Base-by-base conservation (phyloP, 83 land plant genomes). In the Isoetes engelmannii region DNA sequence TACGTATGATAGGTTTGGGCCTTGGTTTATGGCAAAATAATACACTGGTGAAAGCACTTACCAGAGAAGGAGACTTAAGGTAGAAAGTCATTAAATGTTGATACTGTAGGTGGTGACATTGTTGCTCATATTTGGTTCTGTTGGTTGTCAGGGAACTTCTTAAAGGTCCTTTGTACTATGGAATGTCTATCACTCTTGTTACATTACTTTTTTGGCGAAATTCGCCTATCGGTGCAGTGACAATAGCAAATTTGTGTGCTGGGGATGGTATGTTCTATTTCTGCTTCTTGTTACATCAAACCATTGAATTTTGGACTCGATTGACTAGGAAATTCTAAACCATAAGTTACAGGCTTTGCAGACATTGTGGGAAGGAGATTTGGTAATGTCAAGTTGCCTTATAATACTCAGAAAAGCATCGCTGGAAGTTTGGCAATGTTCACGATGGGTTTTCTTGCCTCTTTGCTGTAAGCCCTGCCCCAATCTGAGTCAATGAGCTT, bases 81-180 rank as follows among this genome's bases (percentile, higher is more conserved):
- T 94, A 69, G 48, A n/a, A 60, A 58, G 53, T 13, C 48, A 53
- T 13, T 9, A 72, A 15, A 5, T 42, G 10, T 37, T 5, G 7
- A 19, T 50, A 5, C 42, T 44, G 10, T 4, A n/a, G 10, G 41
- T 43, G 28, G 51, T 3, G 10, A 48, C 47, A 46, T 69, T 48
- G n/a, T 19, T 43, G 59, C 51, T 63, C 61, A 63, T 5, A 41
- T 75, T 70, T 71, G 44, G 7, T 59, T 47, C 4, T 50, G 10
- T 18, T 71, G 48, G 17, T n/a, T n/a, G n/a, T 17, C 60, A 95
- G 97, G 84, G 99, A 95, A 70, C 88, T 95, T 68, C 80, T 88
- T n/a, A 86, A 82, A 75, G 99, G 99, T 6, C 99, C 99, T 10
- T 69, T 95, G 0, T 95, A 91, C 70, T 95, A 95, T 70, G 99